A percentile compares a stretch with the other conserved stretches of the same genome.
Evolutionary conservation across 345 rosid genomes (phyloP).

Genomic region (Toxicodendron radicans): DNA sequence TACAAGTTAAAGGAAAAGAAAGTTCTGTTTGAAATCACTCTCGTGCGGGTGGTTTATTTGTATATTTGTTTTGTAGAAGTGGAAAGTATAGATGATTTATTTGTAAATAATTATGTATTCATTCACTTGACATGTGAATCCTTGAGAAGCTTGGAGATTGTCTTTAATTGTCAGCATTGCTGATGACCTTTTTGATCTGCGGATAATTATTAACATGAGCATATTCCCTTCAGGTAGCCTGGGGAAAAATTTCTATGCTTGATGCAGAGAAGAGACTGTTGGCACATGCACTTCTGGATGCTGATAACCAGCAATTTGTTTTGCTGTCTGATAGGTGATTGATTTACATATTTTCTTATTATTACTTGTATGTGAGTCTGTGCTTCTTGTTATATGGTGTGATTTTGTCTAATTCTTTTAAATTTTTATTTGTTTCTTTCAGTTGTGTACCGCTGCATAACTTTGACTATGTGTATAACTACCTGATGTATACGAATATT

Average conservation of each 20-base stretch:
- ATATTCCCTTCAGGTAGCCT: conserved; percentile 46
- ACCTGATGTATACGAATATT: conserved; percentile 54
- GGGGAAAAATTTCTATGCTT: conserved; percentile 77
- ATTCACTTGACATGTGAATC: background rate
- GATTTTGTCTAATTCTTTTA: conserved; percentile 12
- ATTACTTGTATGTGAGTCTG: background rate
- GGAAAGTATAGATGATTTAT: background rate
- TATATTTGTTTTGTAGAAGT: background rate
- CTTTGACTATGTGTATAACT: conserved; percentile 57
- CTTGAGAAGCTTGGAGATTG: background rate
- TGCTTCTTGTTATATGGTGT: conserved; percentile 8
- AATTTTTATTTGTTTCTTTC: conserved; percentile 15
- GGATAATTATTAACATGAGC: background rate
- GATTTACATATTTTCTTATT: conserved; percentile 11
- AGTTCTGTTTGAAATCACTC: background rate
- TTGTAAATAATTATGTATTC: background rate
- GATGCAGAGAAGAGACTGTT: conserved; percentile 69
- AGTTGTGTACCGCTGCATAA: conserved; percentile 66
- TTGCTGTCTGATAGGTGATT: conserved; percentile 70
- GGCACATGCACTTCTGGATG: conserved; percentile 63
- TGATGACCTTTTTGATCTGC: background rate
- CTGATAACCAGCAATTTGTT: conserved; percentile 72
- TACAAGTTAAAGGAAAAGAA: background rate
- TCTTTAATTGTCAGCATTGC: background rate
- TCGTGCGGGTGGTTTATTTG: too few species aligned